Evolutionary conservation across 1,284 basidiomycete genomes (phyloP), one percentile per base, ranked within the genome.

Genomic region (Sanghuangporus sanghuang): DNA sequence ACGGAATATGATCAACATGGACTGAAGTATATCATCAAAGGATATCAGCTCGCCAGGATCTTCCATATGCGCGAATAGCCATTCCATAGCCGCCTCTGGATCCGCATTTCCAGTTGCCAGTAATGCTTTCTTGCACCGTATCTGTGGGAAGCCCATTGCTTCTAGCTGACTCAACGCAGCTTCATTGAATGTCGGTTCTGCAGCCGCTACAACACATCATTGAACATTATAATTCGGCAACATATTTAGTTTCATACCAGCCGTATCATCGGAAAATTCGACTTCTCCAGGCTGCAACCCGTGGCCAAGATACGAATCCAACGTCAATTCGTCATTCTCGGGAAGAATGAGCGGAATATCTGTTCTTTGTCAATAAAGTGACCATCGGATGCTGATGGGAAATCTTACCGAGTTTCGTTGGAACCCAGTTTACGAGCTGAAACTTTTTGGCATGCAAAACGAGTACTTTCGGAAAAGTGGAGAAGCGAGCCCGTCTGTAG

Each of bases 401-500:
- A 14, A 54, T 54, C 44, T 46, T 16, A 93, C 93, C 92, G 40
- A 98, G 84, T 75, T 99, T 99, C 5, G 91, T 85, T 0, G 97
- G 96, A 3, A 99, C 94, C 96, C 96, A 99, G 71, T 96, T 96
- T 61, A 96, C 88, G 6, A 98, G 84, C 75, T 96, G 93, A 79
- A 98, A 98, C 71, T 97, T 96, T 70, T 93, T 93, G 60, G 95
- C 90, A 70, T 98, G 96, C 0, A 99, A 75, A 4, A 96, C 88
- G 0, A 99, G 81, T 1, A 95, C 86, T 27, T 95, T 83, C 0
- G 96, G 96, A 80, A 96, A 95, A 0, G 92, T 90, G 5, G 91
- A 84, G 69, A 99, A 92, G 38, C 83, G 85, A 7, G 82, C 84
- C 71, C 82, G 86, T 76, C 89, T 95, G 7, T 9, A 50, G 18